Evolutionary conservation across 805 yeast species (phyloP).

Genomic region (Allodekkera sacchari): DNA sequence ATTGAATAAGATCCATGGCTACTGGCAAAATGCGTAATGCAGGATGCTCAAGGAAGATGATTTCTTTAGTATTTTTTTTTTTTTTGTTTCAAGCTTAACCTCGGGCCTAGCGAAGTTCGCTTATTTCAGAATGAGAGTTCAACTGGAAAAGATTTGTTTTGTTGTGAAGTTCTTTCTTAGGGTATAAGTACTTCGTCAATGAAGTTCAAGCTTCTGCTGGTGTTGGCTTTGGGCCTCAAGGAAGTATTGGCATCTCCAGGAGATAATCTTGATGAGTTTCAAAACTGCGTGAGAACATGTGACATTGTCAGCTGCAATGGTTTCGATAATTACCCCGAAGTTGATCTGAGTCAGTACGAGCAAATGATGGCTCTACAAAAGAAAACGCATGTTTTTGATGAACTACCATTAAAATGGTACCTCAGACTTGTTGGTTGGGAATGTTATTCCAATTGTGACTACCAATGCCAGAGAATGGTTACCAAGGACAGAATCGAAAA

Average conservation of each 20-base stretch:
- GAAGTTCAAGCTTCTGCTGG: neutral
- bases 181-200: too few species aligned
- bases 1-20: slow-evolving; percentile 77
- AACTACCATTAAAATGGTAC: slow-evolving; percentile 31
- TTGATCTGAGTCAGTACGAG: slow-evolving; percentile 17
- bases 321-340: slow-evolving; percentile 14
- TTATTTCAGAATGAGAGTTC: too few species aligned
- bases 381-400: slow-evolving; percentile 29
- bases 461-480: slow-evolving; percentile 77
- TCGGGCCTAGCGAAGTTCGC: too few species aligned
- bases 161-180: too few species aligned
- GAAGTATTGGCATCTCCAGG: slow-evolving; percentile 43
- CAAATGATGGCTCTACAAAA: slow-evolving; percentile 22
- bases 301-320: slow-evolving; percentile 24
- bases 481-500: slow-evolving; percentile 43
- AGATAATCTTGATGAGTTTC: slow-evolving; percentile 49
- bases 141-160: too few species aligned
- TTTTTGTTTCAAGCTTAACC: too few species aligned
- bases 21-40: too few species aligned
- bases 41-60: too few species aligned
- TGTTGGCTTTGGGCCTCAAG: neutral
- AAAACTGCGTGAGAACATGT: slow-evolving; percentile 48
- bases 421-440: slow-evolving; percentile 57
- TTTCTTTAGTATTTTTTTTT: too few species aligned
- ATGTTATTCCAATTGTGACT: slow-evolving; percentile 79